Evolutionary conservation across 108 stramenopile species (phyloP).

Genomic region (Discostella pseudostelligera): DNA sequence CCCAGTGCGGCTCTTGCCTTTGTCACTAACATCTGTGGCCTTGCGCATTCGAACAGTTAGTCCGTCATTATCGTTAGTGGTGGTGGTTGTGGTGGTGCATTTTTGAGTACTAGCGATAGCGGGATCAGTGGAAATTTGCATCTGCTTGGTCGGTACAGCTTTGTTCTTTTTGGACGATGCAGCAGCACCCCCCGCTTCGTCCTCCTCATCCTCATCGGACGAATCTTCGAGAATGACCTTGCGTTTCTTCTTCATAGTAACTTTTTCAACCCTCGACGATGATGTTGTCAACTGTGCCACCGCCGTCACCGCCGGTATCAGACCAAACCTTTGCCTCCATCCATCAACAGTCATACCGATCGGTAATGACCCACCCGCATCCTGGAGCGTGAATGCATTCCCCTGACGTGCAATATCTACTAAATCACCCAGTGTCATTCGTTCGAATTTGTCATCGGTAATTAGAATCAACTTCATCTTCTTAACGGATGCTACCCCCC

Average conservation of each 20-base stretch:
- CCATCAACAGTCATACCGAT: slow-evolving; percentile 32
- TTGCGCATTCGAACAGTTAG: slow-evolving; percentile 17
- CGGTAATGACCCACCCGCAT: slow-evolving; percentile 58
- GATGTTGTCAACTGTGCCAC: slow-evolving; percentile 5
- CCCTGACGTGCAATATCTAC: slow-evolving; percentile 52
- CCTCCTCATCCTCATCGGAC: slow-evolving; percentile 21
- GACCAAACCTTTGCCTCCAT: slow-evolving; percentile 49
- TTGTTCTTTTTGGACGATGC: not conserved
- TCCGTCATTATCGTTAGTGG: slow-evolving; percentile 8
- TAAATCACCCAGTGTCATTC: slow-evolving; percentile 35
- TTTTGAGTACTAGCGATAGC: not conserved
- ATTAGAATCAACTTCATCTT: slow-evolving; percentile 20
- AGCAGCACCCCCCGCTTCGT: not conserved
- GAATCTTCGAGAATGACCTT: slow-evolving; percentile 25
- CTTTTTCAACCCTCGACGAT: not conserved
- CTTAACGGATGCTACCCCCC: slow-evolving; percentile 6
- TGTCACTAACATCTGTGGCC: slow-evolving; percentile 3
- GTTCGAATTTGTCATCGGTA: slow-evolving; percentile 68
- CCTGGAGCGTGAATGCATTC: slow-evolving; percentile 48
- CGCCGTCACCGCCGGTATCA: not conserved
- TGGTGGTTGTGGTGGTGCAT: not conserved
- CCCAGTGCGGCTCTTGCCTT: not conserved
- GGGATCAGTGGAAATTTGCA: not conserved
- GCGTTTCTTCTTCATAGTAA: slow-evolving; percentile 6
- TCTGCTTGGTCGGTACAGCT: not conserved